Percentiles rank a stretch among this genome's conserved stretches.
Evolutionary conservation across 1,284 basidiomycete species (phyloP).

Genomic region (Austroboletus olivaceoglutinosus): DNA sequence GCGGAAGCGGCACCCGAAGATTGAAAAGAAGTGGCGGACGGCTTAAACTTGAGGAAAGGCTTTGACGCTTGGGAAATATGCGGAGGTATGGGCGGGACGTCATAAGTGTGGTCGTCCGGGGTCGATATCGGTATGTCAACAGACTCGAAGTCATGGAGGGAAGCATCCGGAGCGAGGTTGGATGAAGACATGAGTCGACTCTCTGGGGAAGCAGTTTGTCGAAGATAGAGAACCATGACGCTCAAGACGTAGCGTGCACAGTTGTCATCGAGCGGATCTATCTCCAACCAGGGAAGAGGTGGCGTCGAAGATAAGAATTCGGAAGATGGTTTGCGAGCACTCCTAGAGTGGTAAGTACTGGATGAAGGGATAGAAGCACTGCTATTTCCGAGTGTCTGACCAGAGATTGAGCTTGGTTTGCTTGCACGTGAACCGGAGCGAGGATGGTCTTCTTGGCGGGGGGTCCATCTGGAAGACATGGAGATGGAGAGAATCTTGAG

Average conservation of each 20-base stretch:
- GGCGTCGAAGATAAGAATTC: constrained; percentile 40
- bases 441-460: constrained; percentile 38
- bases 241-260: constrained; percentile 85
- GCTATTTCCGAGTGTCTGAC: constrained; percentile 13
- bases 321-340: constrained; percentile 34
- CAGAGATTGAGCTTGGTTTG: constrained; percentile 32
- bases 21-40: constrained; percentile 36
- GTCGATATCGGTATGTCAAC: constrained; percentile 43
- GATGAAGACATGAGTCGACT: constrained; percentile 61
- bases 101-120: constrained; percentile 20
- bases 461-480: constrained; percentile 76
- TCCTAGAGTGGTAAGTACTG: constrained; percentile 32
- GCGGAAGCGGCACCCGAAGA: constrained; percentile 24
- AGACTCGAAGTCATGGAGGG: constrained; percentile 69
- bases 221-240: constrained; percentile 79
- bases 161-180: constrained; percentile 60
- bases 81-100: constrained; percentile 29
- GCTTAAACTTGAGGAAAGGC: constrained; percentile 30
- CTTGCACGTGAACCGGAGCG: constrained; percentile 44
- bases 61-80: constrained; percentile 33
- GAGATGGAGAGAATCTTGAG: constrained; percentile 80
- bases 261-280: constrained; percentile 78
- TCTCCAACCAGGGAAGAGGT: constrained; percentile 57
- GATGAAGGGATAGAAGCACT: constrained; percentile 16
- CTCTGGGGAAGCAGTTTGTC: constrained; percentile 64